Base-by-base conservation (phyloP, 164 flowering plant genomes). In the Echeveria elegans region DNA sequence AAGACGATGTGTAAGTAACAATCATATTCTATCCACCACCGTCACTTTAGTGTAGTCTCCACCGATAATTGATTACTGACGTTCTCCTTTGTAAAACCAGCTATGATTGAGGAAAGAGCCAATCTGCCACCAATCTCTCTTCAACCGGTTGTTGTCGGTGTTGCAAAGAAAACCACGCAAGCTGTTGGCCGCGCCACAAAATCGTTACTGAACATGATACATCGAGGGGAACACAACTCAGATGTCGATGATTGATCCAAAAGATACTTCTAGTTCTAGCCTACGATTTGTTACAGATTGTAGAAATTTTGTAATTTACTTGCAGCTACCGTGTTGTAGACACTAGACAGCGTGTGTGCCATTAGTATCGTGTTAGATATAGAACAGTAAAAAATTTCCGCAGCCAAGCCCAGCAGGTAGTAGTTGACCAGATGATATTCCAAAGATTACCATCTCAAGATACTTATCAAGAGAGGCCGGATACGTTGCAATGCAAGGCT, bases 81-180 rank as follows among this genome's bases (percentile, higher is more conserved):
- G 11, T 31, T 14, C 47, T 31, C 52, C 0, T 40, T 67, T 58
- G 40, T 59, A 4, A 37, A 10, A 70, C 66, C 75, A 92, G 98
- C 96, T 40, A 89, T 92, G 83, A 88, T 89, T 72, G 76, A 92
- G 77, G 98, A 92, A 75, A 81, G 91, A 50, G 98, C 98, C 31
- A 86, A 71, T 77, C 74, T 86, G 74, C 98, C 98, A 2, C 65
- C 68, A 43, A 86, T 88, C 73, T 89, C 98, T 16, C 59, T 85
- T 74, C 86, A 87, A 72, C 96, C 96, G 15, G 83, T 86, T 10
- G 92, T 92, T 63, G 79, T 77, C 11, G 96, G 98, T 61, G 92
- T 96, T 48, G 96, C 98, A 31, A 84, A 76, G 80, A 92, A 89
- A 77, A 89, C 98, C 43, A 84, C 95, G 60, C 82, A 47, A 66